Percentiles rank a stretch among this genome's conserved stretches.
Conservation (phyloP, 768 basidiomycete species). For the Suillus placidus region DNA sequence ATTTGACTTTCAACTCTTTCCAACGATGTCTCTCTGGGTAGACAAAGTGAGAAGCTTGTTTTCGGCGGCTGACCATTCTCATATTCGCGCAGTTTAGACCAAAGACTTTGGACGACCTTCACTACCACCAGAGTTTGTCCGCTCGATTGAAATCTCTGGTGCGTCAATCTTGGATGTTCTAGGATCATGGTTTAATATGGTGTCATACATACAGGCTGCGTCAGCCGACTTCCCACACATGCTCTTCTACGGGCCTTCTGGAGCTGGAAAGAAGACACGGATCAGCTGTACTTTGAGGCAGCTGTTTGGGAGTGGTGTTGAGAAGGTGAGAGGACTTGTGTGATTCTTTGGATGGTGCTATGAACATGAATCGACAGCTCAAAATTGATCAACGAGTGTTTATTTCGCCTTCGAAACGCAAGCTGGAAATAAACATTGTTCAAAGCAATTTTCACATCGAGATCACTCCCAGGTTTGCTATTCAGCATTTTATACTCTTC, state of each 20-base stretch:
- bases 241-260: conserved; percentile 96
- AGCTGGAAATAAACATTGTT: conserved; percentile 94
- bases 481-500: not conserved
- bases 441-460: conserved; percentile 98
- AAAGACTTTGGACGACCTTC: conserved; percentile 77
- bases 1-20: not conserved
- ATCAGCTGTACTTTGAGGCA: conserved; percentile 88
- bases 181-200: not conserved
- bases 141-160: conserved; percentile 80
- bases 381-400: conserved; percentile 98
- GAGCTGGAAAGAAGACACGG: conserved; percentile 97
- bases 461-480: conserved; percentile 87
- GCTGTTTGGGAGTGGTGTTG: conserved; percentile 88
- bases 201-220: conserved; percentile 54
- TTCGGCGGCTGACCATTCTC: conserved; percentile 2
- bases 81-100: conserved; percentile 73
- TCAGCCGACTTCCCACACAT: conserved; percentile 97
- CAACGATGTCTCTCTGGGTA: conserved; percentile 68
- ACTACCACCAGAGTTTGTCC: conserved; percentile 86
- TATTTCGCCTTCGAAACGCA: conserved; percentile 89
- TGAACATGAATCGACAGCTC: conserved; percentile 53
- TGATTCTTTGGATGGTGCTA: conserved; percentile 3
- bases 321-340: conserved; percentile 63
- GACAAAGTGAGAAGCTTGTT: conserved; percentile 40
- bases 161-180: conserved; percentile 17